Evolutionary conservation across 176 grass and related monocot genomes (phyloP).

Genomic region (Rhynchospora pubera): DNA sequence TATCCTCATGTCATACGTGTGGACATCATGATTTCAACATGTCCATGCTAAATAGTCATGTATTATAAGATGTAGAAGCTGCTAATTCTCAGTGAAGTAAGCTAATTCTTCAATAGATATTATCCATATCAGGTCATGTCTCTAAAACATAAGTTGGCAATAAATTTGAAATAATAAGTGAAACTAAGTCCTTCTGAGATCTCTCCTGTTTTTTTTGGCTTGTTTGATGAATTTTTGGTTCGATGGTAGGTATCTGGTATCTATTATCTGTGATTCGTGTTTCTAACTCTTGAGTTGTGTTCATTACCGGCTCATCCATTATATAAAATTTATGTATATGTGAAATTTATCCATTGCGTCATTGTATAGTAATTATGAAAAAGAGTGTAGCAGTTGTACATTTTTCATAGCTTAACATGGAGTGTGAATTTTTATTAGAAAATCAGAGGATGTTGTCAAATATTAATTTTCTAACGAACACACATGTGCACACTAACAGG

Average conservation of each 20-base stretch:
- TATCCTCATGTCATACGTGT: no score
- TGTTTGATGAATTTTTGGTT: neutral
- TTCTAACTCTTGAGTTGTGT: neutral
- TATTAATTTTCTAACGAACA: neutral
- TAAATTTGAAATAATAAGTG: neutral
- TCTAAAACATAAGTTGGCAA: neutral
- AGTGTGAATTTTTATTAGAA: neutral
- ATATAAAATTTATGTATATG: neutral
- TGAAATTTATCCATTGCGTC: neutral
- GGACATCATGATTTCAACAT: no score
- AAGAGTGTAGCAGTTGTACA: neutral
- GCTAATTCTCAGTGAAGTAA: neutral
- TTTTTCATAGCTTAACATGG: neutral
- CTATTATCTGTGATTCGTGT: neutral
- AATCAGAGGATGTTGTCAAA: neutral
- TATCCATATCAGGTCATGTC: neutral
- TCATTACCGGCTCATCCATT: no score
- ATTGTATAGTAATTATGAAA: neutral
- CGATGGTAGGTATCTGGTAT: neutral
- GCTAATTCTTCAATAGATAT: no score
- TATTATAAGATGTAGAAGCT: neutral
- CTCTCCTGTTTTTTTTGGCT: neutral
- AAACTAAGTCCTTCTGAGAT: neutral
- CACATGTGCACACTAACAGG: neutral
- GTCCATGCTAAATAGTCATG: no score